Conservation (phyloP, 148 eudicot genomes). For the Suaeda aralocaspica region DNA sequence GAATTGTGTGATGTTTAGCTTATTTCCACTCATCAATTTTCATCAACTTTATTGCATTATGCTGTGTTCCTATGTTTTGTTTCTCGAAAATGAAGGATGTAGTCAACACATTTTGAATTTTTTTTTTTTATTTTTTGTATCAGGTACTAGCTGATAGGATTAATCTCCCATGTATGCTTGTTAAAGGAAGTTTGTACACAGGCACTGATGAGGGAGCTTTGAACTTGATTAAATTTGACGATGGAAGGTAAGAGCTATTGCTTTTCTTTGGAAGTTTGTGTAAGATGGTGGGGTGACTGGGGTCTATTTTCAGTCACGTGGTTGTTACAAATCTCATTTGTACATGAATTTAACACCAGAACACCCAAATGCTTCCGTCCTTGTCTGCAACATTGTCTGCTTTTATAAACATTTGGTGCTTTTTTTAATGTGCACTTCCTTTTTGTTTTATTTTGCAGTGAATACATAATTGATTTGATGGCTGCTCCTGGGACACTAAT, state of each 20-base stretch:
- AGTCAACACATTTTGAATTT: constrained; percentile 5
- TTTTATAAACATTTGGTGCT: background rate
- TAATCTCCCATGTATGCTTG: constrained; percentile 87
- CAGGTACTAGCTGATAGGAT: constrained; percentile 92
- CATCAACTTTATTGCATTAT: background rate
- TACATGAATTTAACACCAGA: background rate
- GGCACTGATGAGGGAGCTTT: constrained; percentile 99
- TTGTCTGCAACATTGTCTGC: constrained; percentile 2
- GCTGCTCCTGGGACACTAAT: constrained; percentile 93
- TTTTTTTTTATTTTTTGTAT: constrained; percentile 9
- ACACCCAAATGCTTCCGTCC: background rate
- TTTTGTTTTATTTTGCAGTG: constrained; percentile 53
- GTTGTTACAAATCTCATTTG: background rate
- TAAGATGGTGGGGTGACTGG: background rate
- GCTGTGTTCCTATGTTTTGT: background rate
- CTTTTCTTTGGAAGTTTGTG: constrained; percentile 9
- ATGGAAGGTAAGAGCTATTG: constrained; percentile 64
- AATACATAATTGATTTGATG: constrained; percentile 92
- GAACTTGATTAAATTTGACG: constrained; percentile 75
- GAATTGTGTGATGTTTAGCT: background rate
- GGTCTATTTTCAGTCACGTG: background rate
- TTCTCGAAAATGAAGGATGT: background rate
- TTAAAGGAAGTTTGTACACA: constrained; percentile 96
- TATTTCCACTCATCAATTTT: background rate
- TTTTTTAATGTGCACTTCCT: constrained; percentile 8